phyloP scores from a whole-genome alignment of 148 eudicot species.

The Linanthus parryae region DNA sequence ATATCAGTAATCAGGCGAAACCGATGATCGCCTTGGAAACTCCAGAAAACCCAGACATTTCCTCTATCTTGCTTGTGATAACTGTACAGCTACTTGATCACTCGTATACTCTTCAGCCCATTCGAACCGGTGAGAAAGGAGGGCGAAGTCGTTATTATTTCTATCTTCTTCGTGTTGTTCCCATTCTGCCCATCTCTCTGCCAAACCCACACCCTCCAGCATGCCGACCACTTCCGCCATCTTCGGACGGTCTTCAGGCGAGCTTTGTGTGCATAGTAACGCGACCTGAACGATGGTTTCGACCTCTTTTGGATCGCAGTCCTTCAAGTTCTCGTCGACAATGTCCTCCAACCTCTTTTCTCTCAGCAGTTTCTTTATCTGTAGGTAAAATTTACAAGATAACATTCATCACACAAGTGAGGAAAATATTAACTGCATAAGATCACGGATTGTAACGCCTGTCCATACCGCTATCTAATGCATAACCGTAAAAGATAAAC shows the following conservation, averaged over 20 bases:
- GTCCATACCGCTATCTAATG: too few species aligned
- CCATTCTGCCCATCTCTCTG: constrained; percentile 88
- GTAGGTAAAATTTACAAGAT: not conserved
- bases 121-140: constrained; percentile 48
- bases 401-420: not conserved
- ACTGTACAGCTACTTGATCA: constrained; percentile 76
- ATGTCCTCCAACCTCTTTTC: constrained; percentile 65
- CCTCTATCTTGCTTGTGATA: constrained; percentile 80
- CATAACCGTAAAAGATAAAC: too few species aligned
- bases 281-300: constrained; percentile 83
- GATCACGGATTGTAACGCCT: not conserved
- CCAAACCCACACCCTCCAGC: constrained; percentile 71
- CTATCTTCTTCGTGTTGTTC: constrained; percentile 69
- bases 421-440: not conserved
- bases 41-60: too few species aligned
- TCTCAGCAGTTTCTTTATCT: constrained; percentile 79
- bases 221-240: constrained; percentile 76
- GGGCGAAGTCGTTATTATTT: constrained; percentile 48
- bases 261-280: constrained; percentile 74
- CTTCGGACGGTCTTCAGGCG: constrained; percentile 82
- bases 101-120: constrained; percentile 79
- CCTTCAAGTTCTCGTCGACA: constrained; percentile 62
- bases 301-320: constrained; percentile 58
- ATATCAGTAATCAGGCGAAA: too few species aligned
- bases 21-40: too few species aligned